Percentiles rank a stretch among this genome's conserved stretches.
Conservation (phyloP, 139 green algal species). For the Picochlorum sp. region DNA sequence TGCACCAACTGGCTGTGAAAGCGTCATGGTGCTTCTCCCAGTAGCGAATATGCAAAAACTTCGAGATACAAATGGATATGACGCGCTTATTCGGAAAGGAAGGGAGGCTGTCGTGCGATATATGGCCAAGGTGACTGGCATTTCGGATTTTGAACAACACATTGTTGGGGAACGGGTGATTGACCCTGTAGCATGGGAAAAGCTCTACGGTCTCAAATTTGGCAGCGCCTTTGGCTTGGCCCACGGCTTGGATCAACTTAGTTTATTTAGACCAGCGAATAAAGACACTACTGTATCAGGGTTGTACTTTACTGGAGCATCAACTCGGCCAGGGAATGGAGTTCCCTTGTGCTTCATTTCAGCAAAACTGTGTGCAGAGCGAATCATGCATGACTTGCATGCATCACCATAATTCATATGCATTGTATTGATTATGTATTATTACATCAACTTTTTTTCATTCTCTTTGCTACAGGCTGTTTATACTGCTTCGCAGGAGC, state of each 20-base stretch:
- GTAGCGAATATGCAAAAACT: constrained; percentile 66
- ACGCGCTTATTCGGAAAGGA: constrained; percentile 42
- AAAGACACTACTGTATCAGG: constrained; percentile 42
- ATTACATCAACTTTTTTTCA: constrained; percentile 3
- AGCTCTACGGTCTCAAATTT: constrained; percentile 61
- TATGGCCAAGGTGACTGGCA: constrained; percentile 25
- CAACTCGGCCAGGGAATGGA: constrained; percentile 71
- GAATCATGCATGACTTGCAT: constrained; percentile 32
- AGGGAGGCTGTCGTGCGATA: constrained; percentile 42
- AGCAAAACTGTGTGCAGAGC: constrained; percentile 31
- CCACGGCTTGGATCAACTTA: constrained; percentile 73
- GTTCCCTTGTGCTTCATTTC: constrained; percentile 71
- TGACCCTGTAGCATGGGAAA: constrained; percentile 24
- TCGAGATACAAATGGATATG: constrained; percentile 30
- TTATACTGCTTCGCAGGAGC: neutral
- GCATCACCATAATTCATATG: neutral
- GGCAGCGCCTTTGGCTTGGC: constrained; percentile 76
- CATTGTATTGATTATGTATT: neutral
- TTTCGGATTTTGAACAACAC: constrained; percentile 27
- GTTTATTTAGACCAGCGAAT: constrained; percentile 39
- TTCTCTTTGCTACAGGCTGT: neutral
- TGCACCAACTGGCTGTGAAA: constrained; percentile 48
- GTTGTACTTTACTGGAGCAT: constrained; percentile 71
- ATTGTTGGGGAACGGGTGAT: constrained; percentile 61
- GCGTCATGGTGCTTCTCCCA: constrained; percentile 61